Conservation (phyloP, 495 filamentous ascomycete species). For the Xylaria cubensis region DNA sequence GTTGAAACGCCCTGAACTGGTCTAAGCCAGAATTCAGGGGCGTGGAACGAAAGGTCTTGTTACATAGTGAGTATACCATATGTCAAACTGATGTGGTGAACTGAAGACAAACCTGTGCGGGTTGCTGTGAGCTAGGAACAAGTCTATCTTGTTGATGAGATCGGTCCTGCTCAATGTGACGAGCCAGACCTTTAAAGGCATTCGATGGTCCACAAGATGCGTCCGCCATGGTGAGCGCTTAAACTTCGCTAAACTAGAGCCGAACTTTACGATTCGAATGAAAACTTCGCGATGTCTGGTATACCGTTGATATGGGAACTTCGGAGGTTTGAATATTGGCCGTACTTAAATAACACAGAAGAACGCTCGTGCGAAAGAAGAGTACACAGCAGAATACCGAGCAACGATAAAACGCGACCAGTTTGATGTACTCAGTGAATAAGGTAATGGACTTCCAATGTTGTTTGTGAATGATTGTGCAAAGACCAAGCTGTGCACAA, state of each 20-base stretch:
- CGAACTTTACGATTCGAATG: background rate
- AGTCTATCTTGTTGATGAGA: conserved; percentile 84
- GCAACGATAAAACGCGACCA: background rate
- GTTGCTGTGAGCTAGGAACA: conserved; percentile 30
- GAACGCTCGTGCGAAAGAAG: background rate
- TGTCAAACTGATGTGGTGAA: background rate
- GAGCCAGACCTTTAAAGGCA: conserved; percentile 82
- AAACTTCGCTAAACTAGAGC: background rate
- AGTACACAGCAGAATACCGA: background rate
- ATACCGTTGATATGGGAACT: background rate
- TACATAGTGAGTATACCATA: background rate
- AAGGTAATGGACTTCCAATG: background rate
- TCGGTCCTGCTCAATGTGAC: conserved; percentile 78
- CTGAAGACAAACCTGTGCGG: conserved; percentile 3
- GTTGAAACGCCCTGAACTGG: conserved; percentile 28
- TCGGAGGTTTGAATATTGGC: background rate
- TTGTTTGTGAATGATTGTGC: background rate
- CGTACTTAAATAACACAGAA: background rate
- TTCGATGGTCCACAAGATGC: conserved; percentile 89
- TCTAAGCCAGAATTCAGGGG: conserved; percentile 25
- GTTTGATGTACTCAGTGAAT: background rate
- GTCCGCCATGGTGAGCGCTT: conserved; percentile 68
- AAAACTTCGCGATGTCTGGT: background rate
- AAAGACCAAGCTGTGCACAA: background rate
- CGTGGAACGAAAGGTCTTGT: conserved; percentile 43